Percentiles rank a stretch among this genome's conserved stretches.
These are phyloP conservation scores for Xylariaceae sp. DNA, from an alignment of 2,329 filamentous ascomycete species.

Conservation along the genomic window DNA sequence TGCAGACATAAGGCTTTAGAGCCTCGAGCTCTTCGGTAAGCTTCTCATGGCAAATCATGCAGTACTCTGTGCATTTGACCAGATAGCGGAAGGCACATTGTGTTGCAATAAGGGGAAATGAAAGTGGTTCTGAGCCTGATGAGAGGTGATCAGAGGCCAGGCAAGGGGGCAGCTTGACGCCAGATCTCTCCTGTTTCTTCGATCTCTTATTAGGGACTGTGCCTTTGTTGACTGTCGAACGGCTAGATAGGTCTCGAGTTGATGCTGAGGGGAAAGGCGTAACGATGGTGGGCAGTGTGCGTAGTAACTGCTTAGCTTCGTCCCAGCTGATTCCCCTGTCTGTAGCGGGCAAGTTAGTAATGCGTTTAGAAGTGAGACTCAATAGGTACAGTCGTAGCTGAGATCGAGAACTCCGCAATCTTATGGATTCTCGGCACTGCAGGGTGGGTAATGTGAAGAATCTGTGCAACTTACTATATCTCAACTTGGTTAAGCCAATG, in stretches of 20 bases:
- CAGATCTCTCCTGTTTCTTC: too few species aligned
- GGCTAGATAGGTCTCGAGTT: too few species aligned
- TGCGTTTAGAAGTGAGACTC: too few species aligned
- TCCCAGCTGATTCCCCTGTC: constrained; percentile 9
- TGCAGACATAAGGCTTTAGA: constrained; percentile 77
- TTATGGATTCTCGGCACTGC: too few species aligned
- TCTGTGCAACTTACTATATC: constrained; percentile 32
- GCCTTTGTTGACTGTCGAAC: neutral
- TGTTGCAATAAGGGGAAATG: constrained; percentile 57
- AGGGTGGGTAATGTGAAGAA: neutral
- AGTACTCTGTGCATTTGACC: constrained; percentile 79
- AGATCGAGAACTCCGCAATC: too few species aligned
- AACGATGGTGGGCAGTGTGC: neutral
- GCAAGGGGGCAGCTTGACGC: constrained; percentile 16
- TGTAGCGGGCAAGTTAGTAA: neutral
- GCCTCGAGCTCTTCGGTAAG: constrained; percentile 62
- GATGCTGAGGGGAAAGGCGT: too few species aligned
- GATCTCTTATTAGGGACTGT: constrained; percentile 7
- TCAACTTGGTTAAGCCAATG: constrained; percentile 56
- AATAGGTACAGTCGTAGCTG: too few species aligned
- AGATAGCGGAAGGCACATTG: constrained; percentile 77
- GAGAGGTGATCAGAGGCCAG: constrained; percentile 30
- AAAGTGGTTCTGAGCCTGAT: constrained; percentile 34
- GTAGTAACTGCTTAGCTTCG: constrained; percentile 47
- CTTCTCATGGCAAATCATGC: constrained; percentile 75